phyloP scores from a whole-genome alignment of 345 rosid genomes.

The Clausena lansium region DNA sequence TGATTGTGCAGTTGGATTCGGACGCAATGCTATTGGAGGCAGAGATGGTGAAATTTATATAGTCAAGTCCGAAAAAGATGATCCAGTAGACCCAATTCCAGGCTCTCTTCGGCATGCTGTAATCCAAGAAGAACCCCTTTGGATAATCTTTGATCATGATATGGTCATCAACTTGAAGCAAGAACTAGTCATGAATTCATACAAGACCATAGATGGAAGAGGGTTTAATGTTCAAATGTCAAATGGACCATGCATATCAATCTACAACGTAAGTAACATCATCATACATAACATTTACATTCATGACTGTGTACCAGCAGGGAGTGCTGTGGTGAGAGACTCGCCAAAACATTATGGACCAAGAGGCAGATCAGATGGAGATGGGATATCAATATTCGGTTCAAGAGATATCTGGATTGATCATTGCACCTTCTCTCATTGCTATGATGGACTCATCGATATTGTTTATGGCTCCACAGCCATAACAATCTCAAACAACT shows the following conservation, averaged over 20 bases:
- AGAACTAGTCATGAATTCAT: slow-evolving; percentile 49
- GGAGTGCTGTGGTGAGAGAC: slow-evolving; percentile 26
- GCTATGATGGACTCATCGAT: slow-evolving; percentile 66
- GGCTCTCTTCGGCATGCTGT: slow-evolving; percentile 62
- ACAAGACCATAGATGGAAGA: slow-evolving; percentile 71
- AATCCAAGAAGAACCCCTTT: slow-evolving; percentile 52
- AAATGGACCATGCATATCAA: slow-evolving; percentile 56
- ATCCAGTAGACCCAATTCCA: slow-evolving; percentile 36
- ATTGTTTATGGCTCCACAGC: slow-evolving; percentile 55
- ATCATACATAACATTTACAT: slow-evolving; percentile 61
- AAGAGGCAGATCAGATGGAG: slow-evolving; percentile 59
- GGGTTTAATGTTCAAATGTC: slow-evolving; percentile 54
- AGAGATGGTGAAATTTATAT: slow-evolving; percentile 49
- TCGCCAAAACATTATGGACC: slow-evolving; percentile 24
- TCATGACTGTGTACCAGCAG: slow-evolving; percentile 51
- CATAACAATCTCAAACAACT: slow-evolving; percentile 64
- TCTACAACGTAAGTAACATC: slow-evolving; percentile 51
- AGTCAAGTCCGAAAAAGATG: slow-evolving; percentile 37
- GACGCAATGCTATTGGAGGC: slow-evolving; percentile 63
- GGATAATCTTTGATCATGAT: slow-evolving; percentile 63
- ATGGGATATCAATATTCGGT: slow-evolving; percentile 56
- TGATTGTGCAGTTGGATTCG: slow-evolving; percentile 65
- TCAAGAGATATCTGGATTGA: slow-evolving; percentile 63
- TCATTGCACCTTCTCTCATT: slow-evolving; percentile 59
- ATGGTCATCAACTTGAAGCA: slow-evolving; percentile 56